Evolutionary conservation across 208 protist species (phyloP).

Genomic region (Tritrichomonas foetus): DNA sequence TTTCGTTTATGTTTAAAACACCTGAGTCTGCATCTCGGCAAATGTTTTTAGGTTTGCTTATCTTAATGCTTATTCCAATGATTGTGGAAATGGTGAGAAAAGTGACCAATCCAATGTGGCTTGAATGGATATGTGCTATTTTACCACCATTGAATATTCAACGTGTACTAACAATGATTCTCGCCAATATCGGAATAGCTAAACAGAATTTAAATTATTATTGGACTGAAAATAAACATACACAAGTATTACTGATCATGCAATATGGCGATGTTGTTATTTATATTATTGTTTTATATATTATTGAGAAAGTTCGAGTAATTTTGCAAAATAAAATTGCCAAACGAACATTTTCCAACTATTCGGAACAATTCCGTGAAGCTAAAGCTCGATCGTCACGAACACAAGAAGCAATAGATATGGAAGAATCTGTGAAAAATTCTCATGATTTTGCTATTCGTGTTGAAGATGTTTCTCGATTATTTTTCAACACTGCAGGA

Average conservation of each 20-base stretch:
- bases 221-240: neutral
- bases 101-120: neutral
- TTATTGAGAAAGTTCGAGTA: neutral
- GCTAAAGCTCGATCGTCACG: neutral
- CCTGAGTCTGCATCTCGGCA: neutral
- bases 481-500: constrained; percentile 17
- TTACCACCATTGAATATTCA: neutral
- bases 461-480: neutral
- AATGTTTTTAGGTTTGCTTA: neutral
- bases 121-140: neutral
- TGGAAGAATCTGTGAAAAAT: neutral
- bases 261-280: neutral
- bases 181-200: neutral
- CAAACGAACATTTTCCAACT: neutral
- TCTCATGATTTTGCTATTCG: neutral
- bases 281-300: neutral
- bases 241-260: neutral
- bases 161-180: neutral
- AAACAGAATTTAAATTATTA: neutral
- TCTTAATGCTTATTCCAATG: constrained; percentile 1
- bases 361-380: neutral
- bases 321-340: neutral
- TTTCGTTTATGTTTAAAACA: neutral
- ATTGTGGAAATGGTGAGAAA: neutral
- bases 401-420: neutral